Evolutionary conservation across 2,329 filamentous ascomycete genomes (phyloP), one percentile per base, ranked within the genome.

Genomic region (Periconia sp.): DNA sequence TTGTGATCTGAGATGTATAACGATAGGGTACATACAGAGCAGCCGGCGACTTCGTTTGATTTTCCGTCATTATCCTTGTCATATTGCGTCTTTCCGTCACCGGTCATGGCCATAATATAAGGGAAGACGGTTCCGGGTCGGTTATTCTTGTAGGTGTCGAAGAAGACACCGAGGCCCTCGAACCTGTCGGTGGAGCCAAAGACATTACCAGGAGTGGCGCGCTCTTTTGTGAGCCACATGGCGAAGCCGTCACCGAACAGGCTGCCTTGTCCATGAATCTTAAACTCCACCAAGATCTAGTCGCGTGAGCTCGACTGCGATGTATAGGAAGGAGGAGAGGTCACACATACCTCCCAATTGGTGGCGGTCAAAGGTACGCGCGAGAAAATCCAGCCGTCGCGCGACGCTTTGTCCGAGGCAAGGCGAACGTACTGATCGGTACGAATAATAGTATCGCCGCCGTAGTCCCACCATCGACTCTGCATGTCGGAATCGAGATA

Each of bases 71-170:
- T 92, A 65, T 87, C 86, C 79, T 97, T 92, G 80, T 97, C 92
- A 77, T 99, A 99, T 14, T 81, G 73, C 7, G 89, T 96, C 71
- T 91, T 81, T 57, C 94, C 93, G 73, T 99, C 94, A 55, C 94
- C 94, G 63, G 92, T 82, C 94, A 97, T 97, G 58, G 92, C 93
- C 92, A 97, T 97, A 68, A 99, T 89, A 71, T 96, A 97, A 47
- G 94, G 94, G 77, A 99, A 99, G 45, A 96, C 90, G 41, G 91
- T 89, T 42, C 94, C 94, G 0, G 94, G 93, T 14, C 94, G 87
- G 80, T 97, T 96, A 81, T 99, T 99, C 86, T 99, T 99, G 83
- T 99, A 99, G 43, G 94, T 99, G 74, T 99, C 94, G 78, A 99
- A 85, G 80, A 97, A 97, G 75, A 99, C 83, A 50, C 92, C 94